Evolutionary conservation across 2,329 filamentous ascomycete species (phyloP).

Genomic region (Chaetomiaceae sp.): DNA sequence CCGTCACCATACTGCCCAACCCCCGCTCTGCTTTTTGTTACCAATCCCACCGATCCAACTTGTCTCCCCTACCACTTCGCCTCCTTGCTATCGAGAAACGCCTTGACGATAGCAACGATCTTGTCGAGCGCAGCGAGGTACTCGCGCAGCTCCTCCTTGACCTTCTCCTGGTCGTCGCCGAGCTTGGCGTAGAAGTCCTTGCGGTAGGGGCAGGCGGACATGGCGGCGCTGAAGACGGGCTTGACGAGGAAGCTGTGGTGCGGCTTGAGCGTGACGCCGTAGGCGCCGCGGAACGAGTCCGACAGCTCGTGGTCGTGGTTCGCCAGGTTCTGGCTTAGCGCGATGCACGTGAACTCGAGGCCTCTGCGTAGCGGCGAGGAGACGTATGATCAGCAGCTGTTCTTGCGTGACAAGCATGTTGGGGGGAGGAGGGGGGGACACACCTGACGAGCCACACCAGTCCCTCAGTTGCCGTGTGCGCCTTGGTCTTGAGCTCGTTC

Average conservation of each 20-base stretch:
- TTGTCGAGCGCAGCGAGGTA: slow-evolving; percentile 77
- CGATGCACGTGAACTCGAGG: slow-evolving; percentile 87
- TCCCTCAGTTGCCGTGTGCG: slow-evolving; percentile 82
- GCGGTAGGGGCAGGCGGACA: slow-evolving; percentile 88
- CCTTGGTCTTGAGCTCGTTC: slow-evolving; percentile 85
- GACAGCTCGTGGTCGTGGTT: slow-evolving; percentile 68
- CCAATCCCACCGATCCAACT: no score
- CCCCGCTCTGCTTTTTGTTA: no score
- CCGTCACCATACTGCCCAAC: no score
- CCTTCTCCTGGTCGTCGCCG: slow-evolving; percentile 58
- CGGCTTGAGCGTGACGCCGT: slow-evolving; percentile 80
- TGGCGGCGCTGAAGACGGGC: slow-evolving; percentile 86
- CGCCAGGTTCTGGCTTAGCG: slow-evolving; percentile 69
- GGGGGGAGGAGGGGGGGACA: slow-evolving; percentile 25
- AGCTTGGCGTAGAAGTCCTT: slow-evolving; percentile 91
- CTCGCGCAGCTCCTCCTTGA: slow-evolving; percentile 55
- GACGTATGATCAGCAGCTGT: slow-evolving; percentile 9
- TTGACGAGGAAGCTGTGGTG: slow-evolving; percentile 87
- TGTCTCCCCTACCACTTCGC: slow-evolving; percentile 54
- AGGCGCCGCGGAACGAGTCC: slow-evolving; percentile 79
- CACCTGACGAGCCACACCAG: slow-evolving; percentile 87
- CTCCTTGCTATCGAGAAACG: slow-evolving; percentile 49
- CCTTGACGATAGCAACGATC: slow-evolving; percentile 68
- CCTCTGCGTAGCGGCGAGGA: slow-evolving; percentile 49
- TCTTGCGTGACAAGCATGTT: no score